A percentile compares a stretch with the other conserved stretches of the same genome.
phyloP scores from a whole-genome alignment of 257 asterid species.

The Eustoma russellianum region DNA sequence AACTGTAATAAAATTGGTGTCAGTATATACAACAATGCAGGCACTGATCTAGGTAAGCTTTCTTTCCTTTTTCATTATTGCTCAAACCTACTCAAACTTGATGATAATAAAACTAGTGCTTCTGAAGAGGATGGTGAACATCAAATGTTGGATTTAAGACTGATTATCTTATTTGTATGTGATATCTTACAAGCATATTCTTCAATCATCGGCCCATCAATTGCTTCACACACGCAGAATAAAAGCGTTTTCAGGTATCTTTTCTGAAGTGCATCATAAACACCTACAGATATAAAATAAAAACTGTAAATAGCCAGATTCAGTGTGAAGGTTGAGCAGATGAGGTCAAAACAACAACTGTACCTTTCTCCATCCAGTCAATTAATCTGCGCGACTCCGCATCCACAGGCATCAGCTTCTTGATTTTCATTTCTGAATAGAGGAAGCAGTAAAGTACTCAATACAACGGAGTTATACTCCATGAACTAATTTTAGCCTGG shows the following conservation, averaged over 20 bases:
- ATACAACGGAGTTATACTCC: background rate
- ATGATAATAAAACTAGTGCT: no score
- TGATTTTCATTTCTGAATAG: conserved; percentile 78
- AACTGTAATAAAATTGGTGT: conserved; percentile 37
- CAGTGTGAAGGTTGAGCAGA: conserved; percentile 6
- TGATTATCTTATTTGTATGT: background rate
- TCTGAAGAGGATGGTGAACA: no score
- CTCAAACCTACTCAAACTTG: no score
- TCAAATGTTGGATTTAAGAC: no score
- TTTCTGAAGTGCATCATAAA: conserved; percentile 87
- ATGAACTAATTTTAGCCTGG: no score
- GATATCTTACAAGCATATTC: conserved; percentile 75
- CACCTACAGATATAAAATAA: conserved; percentile 40
- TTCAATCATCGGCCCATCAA: conserved; percentile 84
- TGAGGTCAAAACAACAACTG: conserved; percentile 3
- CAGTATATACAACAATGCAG: no score
- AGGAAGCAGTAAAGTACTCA: conserved; percentile 10
- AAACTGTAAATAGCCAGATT: conserved; percentile 3
- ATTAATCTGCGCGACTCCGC: conserved; percentile 91
- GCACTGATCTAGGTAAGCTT: no score
- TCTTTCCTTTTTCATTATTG: no score
- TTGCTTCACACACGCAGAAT: conserved; percentile 75
- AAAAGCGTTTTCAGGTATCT: conserved; percentile 83
- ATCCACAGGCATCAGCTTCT: conserved; percentile 98
- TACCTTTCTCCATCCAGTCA: conserved; percentile 99